Conservation (phyloP, 176 grass and related monocot genomes). For the Hordeum marinum region DNA sequence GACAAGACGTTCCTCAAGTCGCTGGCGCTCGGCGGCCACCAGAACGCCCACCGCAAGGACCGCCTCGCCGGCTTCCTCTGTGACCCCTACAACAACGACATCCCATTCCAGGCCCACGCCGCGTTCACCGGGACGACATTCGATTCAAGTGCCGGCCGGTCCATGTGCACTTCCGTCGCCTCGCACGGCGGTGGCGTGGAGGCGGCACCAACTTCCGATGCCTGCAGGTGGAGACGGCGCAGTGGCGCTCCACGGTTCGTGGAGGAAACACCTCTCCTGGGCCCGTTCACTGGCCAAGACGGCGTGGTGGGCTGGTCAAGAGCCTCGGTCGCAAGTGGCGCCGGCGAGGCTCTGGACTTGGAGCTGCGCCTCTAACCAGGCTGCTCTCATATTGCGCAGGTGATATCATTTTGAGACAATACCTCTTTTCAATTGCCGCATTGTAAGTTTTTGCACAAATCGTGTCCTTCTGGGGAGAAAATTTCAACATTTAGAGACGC, state of each 20-base stretch:
- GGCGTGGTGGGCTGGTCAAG: background rate
- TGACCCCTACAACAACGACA: background rate
- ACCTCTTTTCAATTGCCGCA: background rate
- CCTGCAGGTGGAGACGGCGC: background rate
- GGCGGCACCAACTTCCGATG: background rate
- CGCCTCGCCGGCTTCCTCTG: conserved; percentile 12
- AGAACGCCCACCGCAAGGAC: conserved; percentile 73
- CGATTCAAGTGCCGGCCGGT: background rate
- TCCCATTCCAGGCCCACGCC: background rate
- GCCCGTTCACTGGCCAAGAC: no score
- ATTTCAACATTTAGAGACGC: background rate
- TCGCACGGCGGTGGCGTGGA: background rate
- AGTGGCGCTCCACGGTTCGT: background rate
- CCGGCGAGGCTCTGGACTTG: background rate
- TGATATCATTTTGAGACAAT: background rate
- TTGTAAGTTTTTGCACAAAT: background rate
- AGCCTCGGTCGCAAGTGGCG: background rate
- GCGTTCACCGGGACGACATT: background rate
- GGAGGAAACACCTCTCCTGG: background rate
- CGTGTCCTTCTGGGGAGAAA: background rate
- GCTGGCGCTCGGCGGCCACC: conserved; percentile 59
- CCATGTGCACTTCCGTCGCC: background rate
- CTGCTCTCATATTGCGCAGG: background rate
- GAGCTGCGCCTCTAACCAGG: background rate
- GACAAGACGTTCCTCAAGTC: conserved; percentile 64